Evolutionary conservation across 2,329 filamentous ascomycete genomes (phyloP).

Genomic region (Neocatenulostroma microsporum): DNA sequence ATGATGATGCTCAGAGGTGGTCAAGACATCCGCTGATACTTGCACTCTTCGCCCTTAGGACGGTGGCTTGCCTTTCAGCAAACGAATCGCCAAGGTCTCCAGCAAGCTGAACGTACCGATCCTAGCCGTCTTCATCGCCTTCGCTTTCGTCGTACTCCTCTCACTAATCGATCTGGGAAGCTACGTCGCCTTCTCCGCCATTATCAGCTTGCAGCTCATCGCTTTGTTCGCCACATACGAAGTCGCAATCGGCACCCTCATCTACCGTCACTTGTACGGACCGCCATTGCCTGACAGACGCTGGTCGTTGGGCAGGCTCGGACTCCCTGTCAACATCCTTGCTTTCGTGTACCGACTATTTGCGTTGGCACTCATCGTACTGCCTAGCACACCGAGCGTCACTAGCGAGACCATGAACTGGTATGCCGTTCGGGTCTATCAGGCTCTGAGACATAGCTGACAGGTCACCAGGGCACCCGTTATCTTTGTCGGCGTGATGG

Average conservation of each 20-base stretch:
- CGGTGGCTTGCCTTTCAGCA: slow-evolving; percentile 28
- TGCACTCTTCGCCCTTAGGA: slow-evolving; percentile 37
- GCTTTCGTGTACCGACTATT: background rate
- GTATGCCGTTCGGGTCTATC: no score
- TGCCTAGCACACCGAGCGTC: background rate
- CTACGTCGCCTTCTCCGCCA: slow-evolving; percentile 22
- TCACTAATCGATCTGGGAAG: slow-evolving; percentile 31
- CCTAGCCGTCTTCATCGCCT: slow-evolving; percentile 27
- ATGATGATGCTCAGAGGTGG: no score
- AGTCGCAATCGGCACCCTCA: background rate
- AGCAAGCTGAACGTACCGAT: slow-evolving; percentile 26
- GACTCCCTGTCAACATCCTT: background rate
- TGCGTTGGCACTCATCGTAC: background rate
- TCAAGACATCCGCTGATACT: no score
- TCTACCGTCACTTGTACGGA: background rate
- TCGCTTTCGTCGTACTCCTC: slow-evolving; percentile 24
- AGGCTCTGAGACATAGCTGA: no score
- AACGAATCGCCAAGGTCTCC: background rate
- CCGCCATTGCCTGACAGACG: background rate
- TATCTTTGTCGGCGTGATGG: slow-evolving; percentile 1
- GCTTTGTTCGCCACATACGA: background rate
- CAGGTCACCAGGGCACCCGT: slow-evolving; percentile 1
- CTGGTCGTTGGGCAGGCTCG: background rate
- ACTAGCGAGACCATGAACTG: slow-evolving; percentile 1
- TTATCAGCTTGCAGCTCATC: slow-evolving; percentile 2